A percentile compares a stretch with the other conserved stretches of the same genome.
These are phyloP conservation scores for Plasmodium sp. DNA, from an alignment of 169 alveolate genomes.

Conservation along the genomic window DNA sequence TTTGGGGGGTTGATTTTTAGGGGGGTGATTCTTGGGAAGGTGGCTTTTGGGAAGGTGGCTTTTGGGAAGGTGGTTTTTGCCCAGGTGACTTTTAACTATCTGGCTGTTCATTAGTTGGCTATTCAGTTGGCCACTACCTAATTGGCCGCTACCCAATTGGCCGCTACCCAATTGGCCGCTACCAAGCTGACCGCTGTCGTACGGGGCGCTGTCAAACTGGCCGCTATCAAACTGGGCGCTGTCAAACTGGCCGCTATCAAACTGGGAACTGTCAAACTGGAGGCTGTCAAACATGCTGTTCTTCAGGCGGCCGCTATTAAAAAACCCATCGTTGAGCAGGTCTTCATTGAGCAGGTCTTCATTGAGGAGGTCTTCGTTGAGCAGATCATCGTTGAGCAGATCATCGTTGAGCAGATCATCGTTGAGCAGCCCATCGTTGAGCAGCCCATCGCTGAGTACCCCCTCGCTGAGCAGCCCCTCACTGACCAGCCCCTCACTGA, in stretches of 20 bases:
- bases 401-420: not conserved
- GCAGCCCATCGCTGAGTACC: not conserved
- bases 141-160: not conserved
- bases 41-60: not conserved
- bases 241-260: not conserved
- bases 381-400: not conserved
- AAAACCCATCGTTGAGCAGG: not conserved
- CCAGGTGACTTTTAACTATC: not conserved
- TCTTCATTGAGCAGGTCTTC: not conserved
- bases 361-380: not conserved
- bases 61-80: not conserved
- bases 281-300: not conserved
- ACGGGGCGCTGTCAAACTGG: not conserved
- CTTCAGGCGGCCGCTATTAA: not conserved
- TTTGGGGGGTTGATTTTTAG: not conserved
- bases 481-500: not conserved
- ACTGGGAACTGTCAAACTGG: not conserved
- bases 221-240: not conserved
- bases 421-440: not conserved
- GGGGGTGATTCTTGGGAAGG: not conserved
- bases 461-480: not conserved
- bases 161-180: not conserved
- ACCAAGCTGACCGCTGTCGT: not conserved
- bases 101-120: not conserved
- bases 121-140: not conserved